Conservation (phyloP, 148 eudicot genomes). For the Cornus florida region DNA sequence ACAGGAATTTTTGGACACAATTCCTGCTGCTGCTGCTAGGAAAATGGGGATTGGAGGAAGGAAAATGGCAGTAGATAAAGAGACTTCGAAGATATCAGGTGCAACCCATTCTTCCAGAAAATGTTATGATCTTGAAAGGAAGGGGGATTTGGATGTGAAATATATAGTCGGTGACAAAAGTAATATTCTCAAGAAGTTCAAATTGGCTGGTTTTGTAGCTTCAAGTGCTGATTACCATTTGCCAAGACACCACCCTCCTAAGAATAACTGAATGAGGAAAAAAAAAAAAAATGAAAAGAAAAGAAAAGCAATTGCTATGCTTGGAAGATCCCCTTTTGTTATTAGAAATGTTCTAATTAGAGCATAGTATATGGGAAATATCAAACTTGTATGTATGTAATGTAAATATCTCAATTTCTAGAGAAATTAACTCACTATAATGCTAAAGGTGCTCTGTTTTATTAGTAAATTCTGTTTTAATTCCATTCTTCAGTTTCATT, state of each 20-base stretch:
- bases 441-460: background rate
- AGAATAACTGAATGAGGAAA: slow-evolving; percentile 31
- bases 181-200: slow-evolving; percentile 25
- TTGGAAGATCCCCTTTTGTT: too few species aligned
- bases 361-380: too few species aligned
- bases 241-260: slow-evolving; percentile 49
- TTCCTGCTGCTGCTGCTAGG: slow-evolving; percentile 12
- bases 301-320: too few species aligned
- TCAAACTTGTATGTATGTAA: background rate
- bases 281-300: too few species aligned
- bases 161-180: slow-evolving; percentile 25
- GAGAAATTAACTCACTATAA: background rate
- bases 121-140: slow-evolving; percentile 21
- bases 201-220: slow-evolving; percentile 29
- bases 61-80: slow-evolving; percentile 33
- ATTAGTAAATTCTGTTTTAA: too few species aligned
- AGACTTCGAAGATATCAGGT: slow-evolving; percentile 41
- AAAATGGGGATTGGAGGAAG: slow-evolving; percentile 42
- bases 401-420: too few species aligned
- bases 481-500: background rate
- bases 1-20: slow-evolving; percentile 21
- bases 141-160: slow-evolving; percentile 21
- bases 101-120: slow-evolving; percentile 17
- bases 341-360: too few species aligned
- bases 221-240: slow-evolving; percentile 36